Percentiles rank a stretch among this genome's conserved stretches.
Conservation (phyloP, 2,329 filamentous ascomycete genomes). For the Colletotrichum falcatum region DNA sequence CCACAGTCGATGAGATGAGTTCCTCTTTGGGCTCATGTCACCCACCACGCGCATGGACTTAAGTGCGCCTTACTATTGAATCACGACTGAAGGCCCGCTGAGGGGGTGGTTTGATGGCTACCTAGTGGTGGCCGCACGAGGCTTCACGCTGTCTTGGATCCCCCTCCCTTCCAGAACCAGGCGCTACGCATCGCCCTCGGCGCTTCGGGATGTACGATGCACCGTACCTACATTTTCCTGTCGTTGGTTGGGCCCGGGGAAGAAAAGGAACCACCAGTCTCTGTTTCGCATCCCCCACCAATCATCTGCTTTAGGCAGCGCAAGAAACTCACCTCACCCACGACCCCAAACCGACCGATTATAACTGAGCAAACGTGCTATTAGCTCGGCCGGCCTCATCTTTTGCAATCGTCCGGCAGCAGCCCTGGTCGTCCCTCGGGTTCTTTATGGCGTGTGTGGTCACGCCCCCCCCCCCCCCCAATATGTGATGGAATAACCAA, state of each 20-base stretch:
- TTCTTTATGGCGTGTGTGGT: constrained; percentile 17
- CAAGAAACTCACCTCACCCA: constrained; percentile 24
- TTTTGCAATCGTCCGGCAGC: constrained; percentile 1
- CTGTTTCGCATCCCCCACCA: background rate
- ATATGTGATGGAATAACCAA: constrained; percentile 2
- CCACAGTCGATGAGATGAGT: constrained; percentile 2
- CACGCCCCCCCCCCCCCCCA: background rate
- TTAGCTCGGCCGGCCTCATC: constrained; percentile 12
- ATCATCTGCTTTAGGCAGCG: too few species aligned
- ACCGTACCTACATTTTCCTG: background rate
- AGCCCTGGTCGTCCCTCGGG: constrained; percentile 4
- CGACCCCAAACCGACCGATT: background rate
- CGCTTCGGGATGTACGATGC: constrained; percentile 25
- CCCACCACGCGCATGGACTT: constrained; percentile 6
- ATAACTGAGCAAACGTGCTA: constrained; percentile 14
- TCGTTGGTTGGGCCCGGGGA: background rate
- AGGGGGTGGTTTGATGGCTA: constrained; percentile 12
- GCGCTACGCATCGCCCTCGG: constrained; percentile 17
- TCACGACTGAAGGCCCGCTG: constrained; percentile 1
- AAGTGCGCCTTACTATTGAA: constrained; percentile 26
- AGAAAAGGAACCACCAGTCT: background rate
- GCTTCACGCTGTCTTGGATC: constrained; percentile 27
- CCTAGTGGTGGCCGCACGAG: background rate
- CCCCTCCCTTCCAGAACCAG: constrained; percentile 8
- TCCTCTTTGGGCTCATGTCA: background rate